Evolutionary conservation across 495 filamentous ascomycete species (phyloP).

Genomic region (Lasiosphaeria miniovina): DNA sequence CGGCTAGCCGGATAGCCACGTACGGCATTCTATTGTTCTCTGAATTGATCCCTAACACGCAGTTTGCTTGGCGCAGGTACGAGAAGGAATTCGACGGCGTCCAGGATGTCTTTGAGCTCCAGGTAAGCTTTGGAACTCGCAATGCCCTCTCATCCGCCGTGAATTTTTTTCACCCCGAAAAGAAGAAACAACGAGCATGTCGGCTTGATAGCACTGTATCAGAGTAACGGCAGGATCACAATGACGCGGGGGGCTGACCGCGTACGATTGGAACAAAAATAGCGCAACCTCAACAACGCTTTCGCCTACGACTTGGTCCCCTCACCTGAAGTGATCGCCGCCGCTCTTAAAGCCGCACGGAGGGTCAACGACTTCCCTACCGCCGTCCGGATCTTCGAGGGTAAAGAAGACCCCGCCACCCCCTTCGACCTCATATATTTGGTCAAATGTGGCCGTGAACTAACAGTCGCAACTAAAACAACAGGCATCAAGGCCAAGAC

Average conservation of each 20-base stretch:
- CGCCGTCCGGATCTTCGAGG: slow-evolving; percentile 96
- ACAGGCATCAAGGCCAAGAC: slow-evolving; percentile 98
- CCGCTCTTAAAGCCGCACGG: slow-evolving; percentile 85
- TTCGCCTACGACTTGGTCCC: slow-evolving; percentile 99
- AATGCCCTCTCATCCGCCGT: too few relatives aligned
- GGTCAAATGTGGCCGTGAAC: slow-evolving; percentile 7
- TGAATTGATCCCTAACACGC: slow-evolving; percentile 29
- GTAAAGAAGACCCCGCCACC: slow-evolving; percentile 43
- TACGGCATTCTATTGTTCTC: background rate
- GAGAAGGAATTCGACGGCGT: slow-evolving; percentile 98
- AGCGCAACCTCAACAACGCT: slow-evolving; percentile 99
- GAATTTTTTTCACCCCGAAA: background rate
- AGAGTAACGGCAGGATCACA: background rate
- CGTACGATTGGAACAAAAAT: background rate
- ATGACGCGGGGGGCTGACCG: background rate
- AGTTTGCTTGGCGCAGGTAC: slow-evolving; percentile 59
- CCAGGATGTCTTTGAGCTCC: slow-evolving; percentile 99
- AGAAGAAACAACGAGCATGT: background rate
- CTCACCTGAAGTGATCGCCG: slow-evolving; percentile 84
- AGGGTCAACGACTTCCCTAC: slow-evolving; percentile 99
- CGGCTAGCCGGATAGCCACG: background rate
- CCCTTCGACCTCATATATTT: background rate
- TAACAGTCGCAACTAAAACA: background rate
- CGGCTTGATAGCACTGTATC: background rate
- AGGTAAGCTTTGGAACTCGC: slow-evolving; percentile 59